Conservation (phyloP, 768 basidiomycete genomes). For the Phallus indusiatus region DNA sequence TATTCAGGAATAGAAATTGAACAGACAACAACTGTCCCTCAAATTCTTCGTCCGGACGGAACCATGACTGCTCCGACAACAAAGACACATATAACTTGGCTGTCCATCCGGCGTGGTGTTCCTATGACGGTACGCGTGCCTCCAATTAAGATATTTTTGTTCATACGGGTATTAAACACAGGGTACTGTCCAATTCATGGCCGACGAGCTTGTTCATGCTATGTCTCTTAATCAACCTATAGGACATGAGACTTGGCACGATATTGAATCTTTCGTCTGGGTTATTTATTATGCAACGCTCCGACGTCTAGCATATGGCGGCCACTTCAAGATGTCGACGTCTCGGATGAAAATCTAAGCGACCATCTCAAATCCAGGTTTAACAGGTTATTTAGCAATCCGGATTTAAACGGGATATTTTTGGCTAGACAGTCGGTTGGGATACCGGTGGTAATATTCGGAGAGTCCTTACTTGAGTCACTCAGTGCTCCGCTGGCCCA, state of each 20-base stretch:
- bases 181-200: conserved; percentile 21
- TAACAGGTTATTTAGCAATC: no score
- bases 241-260: neutral
- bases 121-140: conserved; percentile 13
- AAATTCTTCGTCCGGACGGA: no score
- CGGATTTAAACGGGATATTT: no score
- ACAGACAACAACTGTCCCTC: neutral
- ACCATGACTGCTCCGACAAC: no score
- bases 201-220: conserved; percentile 2
- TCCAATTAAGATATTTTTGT: neutral
- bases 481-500: no score
- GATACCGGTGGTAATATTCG: no score
- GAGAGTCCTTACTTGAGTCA: no score
- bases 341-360: no score
- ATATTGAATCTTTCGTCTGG: conserved; percentile 15
- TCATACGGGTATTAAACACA: neutral
- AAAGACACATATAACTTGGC: conserved; percentile 5
- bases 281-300: neutral
- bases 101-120: conserved; percentile 10
- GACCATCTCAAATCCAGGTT: no score
- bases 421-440: no score
- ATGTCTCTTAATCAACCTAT: neutral
- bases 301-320: neutral
- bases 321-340: no score
- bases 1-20: neutral